Evolutionary conservation across 2,329 filamentous ascomycete species (phyloP).

Genomic region (Diaporthe vexans): DNA sequence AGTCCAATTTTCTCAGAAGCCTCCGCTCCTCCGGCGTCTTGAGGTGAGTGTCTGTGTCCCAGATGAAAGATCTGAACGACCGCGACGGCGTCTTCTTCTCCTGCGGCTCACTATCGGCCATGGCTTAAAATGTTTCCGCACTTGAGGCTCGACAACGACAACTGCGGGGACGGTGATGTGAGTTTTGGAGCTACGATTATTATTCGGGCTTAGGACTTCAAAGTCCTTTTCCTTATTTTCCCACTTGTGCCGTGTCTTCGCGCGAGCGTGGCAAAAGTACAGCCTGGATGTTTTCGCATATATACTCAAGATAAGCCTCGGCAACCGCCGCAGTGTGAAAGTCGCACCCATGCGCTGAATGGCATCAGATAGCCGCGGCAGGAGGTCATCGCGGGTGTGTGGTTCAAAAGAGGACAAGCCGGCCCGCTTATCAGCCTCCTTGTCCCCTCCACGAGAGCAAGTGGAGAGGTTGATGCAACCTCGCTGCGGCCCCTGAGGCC

Average conservation of each 20-base stretch:
- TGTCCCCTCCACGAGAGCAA: neutral
- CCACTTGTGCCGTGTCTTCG: too few relatives aligned
- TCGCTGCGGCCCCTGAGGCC: neutral
- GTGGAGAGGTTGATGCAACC: constrained; percentile 18
- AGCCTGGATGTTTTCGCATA: neutral
- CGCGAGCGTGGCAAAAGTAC: neutral
- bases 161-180: too few relatives aligned
- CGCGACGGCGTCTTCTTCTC: neutral
- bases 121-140: neutral
- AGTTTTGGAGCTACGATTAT: too few relatives aligned
- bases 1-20: constrained; percentile 48
- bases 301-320: constrained; percentile 8
- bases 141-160: neutral
- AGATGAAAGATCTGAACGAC: constrained; percentile 47
- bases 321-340: neutral
- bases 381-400: constrained; percentile 18
- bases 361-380: constrained; percentile 19
- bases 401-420: constrained; percentile 8
- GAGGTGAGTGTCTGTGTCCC: constrained; percentile 49
- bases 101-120: constrained; percentile 4
- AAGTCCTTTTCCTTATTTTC: too few relatives aligned
- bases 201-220: neutral
- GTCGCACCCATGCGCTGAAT: neutral
- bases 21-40: constrained; percentile 46
- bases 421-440: constrained; percentile 10